These are phyloP conservation scores for Ganoderma meredithae DNA, from an alignment of 1,284 basidiomycete species.

Conservation along the genomic window DNA sequence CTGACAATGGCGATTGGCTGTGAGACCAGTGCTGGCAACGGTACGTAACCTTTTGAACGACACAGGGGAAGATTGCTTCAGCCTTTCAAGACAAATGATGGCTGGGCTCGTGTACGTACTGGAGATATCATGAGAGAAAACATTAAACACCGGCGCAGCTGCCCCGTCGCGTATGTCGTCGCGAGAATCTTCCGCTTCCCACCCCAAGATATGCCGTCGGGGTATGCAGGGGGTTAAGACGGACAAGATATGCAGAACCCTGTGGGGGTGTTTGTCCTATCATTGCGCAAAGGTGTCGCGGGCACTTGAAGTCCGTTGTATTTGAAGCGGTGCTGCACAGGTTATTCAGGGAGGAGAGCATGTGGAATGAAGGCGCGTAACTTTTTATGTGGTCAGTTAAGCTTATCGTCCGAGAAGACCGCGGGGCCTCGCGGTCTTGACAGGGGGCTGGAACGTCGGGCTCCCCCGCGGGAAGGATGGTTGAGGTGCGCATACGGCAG, in stretches of 20 bases:
- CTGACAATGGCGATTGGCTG: neutral
- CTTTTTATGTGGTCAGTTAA: neutral
- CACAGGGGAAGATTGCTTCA: neutral
- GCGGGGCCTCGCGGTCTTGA: neutral
- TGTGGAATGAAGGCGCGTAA: neutral
- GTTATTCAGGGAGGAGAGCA: neutral
- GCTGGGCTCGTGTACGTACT: neutral
- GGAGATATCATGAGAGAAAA: neutral
- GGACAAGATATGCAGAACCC: neutral
- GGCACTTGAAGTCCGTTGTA: neutral
- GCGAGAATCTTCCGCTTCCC: neutral
- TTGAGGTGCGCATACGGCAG: constrained; percentile 1
- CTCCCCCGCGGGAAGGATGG: neutral
- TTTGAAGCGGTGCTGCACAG: constrained; percentile 3
- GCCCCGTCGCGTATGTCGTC: neutral
- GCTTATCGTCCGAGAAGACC: constrained; percentile 9
- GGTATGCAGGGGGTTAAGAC: neutral
- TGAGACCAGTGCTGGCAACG: neutral
- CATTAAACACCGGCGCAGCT: neutral
- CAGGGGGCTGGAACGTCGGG: neutral
- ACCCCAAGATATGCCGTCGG: neutral
- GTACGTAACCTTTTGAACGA: neutral
- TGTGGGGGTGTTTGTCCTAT: neutral
- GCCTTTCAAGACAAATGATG: neutral
- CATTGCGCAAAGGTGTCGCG: neutral